A percentile compares a stretch with the other conserved stretches of the same genome.
Conservation (phyloP, 805 yeast genomes). For the Starmerella powellii region DNA sequence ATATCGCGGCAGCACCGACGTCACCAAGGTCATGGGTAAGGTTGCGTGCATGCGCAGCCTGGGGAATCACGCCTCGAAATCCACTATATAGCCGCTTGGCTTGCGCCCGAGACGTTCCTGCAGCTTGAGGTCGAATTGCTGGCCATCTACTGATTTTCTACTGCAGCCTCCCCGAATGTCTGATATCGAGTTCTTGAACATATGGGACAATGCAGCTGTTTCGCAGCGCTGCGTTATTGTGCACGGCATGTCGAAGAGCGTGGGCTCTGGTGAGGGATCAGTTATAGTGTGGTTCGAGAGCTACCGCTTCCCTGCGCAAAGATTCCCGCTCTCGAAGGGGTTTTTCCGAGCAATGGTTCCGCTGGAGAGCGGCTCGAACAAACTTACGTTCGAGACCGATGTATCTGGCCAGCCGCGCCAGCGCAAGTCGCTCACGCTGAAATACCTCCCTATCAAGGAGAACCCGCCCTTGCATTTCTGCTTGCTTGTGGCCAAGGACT, state of each 20-base stretch:
- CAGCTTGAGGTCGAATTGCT: no score
- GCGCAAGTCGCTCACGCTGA: slow-evolving; percentile 29
- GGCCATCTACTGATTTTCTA: no score
- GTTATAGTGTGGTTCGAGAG: slow-evolving; percentile 36
- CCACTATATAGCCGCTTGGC: no score
- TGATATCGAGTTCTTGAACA: slow-evolving; percentile 24
- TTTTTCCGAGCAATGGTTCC: slow-evolving; percentile 66
- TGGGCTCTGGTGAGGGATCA: slow-evolving; percentile 28
- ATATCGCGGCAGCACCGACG: no score
- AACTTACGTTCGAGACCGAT: slow-evolving; percentile 36
- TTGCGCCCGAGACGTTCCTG: no score
- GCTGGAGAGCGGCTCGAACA: slow-evolving; percentile 57
- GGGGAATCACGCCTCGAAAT: no score
- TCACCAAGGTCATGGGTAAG: no score
- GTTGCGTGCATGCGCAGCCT: no score
- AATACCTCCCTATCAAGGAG: slow-evolving; percentile 44
- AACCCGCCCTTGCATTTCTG: slow-evolving; percentile 77
- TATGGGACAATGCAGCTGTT: slow-evolving; percentile 25
- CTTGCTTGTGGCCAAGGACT: slow-evolving; percentile 62
- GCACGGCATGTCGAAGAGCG: slow-evolving; percentile 29
- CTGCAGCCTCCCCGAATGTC: no score
- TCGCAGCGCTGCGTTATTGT: slow-evolving; percentile 27
- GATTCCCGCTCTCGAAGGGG: slow-evolving; percentile 55
- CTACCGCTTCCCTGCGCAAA: slow-evolving; percentile 50
- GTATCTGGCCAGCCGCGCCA: slow-evolving; percentile 13